These are phyloP conservation scores for Leishmania mexicana DNA, from an alignment of 208 protist genomes.

Conservation along the genomic window DNA sequence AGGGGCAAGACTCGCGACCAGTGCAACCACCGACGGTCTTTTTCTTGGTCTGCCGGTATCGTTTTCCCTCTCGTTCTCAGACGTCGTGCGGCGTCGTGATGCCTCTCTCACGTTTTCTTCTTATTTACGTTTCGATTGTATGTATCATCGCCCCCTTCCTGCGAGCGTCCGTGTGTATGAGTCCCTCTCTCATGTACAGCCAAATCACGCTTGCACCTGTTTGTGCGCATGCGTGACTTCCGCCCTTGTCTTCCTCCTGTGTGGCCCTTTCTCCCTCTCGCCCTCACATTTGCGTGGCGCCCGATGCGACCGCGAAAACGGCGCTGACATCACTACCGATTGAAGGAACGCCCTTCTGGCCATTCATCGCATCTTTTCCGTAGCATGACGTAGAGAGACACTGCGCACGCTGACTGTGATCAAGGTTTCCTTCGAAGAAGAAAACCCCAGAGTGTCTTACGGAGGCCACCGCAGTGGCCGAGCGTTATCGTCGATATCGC, in stretches of 20 bases:
- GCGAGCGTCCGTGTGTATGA: not conserved
- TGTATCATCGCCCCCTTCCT: not conserved
- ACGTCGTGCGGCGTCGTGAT: not conserved
- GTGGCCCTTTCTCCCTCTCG: not conserved
- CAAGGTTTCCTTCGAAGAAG: not conserved
- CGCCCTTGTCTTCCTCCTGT: not conserved
- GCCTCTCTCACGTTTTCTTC: not conserved
- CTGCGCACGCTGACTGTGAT: not conserved
- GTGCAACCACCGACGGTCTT: not conserved
- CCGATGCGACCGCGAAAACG: not conserved
- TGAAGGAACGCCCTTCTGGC: not conserved
- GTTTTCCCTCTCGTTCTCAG: not conserved
- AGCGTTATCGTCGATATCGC: too few relatives aligned
- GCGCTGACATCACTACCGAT: not conserved
- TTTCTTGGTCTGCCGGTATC: not conserved
- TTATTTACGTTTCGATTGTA: not conserved
- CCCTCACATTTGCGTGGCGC: not conserved
- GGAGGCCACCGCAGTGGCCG: too few relatives aligned
- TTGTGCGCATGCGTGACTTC: not conserved
- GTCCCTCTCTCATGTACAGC: constrained; percentile 1
- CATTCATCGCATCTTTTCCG: not conserved
- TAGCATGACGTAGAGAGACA: not conserved
- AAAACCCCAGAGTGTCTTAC: not conserved
- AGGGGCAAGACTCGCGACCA: not conserved
- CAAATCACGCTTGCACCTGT: not conserved